These are phyloP conservation scores for Colletotrichum tabaci DNA, from an alignment of 2,329 filamentous ascomycete species.

Conservation along the genomic window DNA sequence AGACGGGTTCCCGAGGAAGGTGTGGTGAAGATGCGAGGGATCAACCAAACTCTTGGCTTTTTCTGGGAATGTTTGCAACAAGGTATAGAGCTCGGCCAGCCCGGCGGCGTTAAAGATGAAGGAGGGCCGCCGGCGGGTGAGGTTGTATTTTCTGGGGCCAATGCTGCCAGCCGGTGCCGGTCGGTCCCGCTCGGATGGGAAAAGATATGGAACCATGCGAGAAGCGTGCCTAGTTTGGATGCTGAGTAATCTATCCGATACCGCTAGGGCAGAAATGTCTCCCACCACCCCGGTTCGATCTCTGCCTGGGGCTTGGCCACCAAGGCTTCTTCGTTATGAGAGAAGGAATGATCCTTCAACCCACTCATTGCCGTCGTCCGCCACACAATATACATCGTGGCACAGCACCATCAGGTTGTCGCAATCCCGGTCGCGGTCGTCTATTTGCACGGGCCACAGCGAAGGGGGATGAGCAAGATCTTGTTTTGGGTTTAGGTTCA, in stretches of 20 bases:
- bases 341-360: constrained; percentile 9
- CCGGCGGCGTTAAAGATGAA: constrained; percentile 29
- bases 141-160: constrained; percentile 14
- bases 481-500: not conserved
- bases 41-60: constrained; percentile 22
- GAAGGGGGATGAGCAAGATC: not conserved
- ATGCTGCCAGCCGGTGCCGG: constrained; percentile 18
- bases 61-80: constrained; percentile 18
- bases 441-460: constrained; percentile 24
- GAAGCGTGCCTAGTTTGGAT: constrained; percentile 32
- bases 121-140: constrained; percentile 38
- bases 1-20: not conserved
- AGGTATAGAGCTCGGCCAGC: constrained; percentile 33
- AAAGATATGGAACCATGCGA: not conserved
- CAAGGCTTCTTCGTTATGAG: not conserved
- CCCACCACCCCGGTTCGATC: not conserved
- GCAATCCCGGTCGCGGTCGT: not conserved
- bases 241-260: not conserved
- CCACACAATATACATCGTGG: constrained; percentile 16
- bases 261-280: not conserved
- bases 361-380: not conserved
- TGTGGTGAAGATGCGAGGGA: constrained; percentile 7
- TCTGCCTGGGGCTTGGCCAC: not conserved
- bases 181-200: not conserved
- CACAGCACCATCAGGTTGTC: constrained; percentile 17